Conservation (phyloP, 176 grass and related monocot species). For the Juncus inflexus region DNA sequence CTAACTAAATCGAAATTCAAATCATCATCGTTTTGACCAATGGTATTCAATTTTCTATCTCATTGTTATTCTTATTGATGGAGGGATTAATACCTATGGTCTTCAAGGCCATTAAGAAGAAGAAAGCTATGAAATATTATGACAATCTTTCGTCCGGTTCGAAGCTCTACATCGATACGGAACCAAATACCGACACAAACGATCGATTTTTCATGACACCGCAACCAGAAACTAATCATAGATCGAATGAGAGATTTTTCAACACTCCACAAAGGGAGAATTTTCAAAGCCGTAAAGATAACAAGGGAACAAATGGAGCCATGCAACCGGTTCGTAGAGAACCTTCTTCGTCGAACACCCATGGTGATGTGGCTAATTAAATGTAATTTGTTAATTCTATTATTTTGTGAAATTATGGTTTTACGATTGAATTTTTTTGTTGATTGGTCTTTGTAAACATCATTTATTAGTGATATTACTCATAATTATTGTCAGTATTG, state of each 20-base stretch:
- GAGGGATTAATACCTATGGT: slow-evolving; percentile 49
- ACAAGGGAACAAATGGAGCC: background rate
- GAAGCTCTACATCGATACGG: background rate
- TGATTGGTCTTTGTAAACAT: too few species aligned
- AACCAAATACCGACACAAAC: background rate
- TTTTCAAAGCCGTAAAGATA: background rate
- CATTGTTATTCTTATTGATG: slow-evolving; percentile 4
- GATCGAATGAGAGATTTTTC: slow-evolving; percentile 15
- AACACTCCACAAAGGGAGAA: slow-evolving; percentile 14
- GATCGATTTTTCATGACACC: slow-evolving; percentile 38
- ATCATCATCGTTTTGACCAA: too few species aligned
- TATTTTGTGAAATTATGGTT: too few species aligned
- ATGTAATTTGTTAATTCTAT: background rate
- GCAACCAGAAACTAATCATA: slow-evolving; percentile 16
- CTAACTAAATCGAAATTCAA: too few species aligned
- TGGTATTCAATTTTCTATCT: too few species aligned
- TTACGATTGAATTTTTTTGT: too few species aligned
- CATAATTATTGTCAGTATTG: too few species aligned
- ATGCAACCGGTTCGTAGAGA: slow-evolving; percentile 23
- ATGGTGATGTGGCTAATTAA: background rate
- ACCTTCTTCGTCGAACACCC: slow-evolving; percentile 23
- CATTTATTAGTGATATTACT: too few species aligned
- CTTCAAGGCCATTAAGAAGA: slow-evolving; percentile 50
- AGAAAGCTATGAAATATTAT: slow-evolving; percentile 43
- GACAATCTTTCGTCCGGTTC: slow-evolving; percentile 37